These are phyloP conservation scores for Monosporascus ibericus DNA, from an alignment of 2,329 filamentous ascomycete species.

Conservation along the genomic window DNA sequence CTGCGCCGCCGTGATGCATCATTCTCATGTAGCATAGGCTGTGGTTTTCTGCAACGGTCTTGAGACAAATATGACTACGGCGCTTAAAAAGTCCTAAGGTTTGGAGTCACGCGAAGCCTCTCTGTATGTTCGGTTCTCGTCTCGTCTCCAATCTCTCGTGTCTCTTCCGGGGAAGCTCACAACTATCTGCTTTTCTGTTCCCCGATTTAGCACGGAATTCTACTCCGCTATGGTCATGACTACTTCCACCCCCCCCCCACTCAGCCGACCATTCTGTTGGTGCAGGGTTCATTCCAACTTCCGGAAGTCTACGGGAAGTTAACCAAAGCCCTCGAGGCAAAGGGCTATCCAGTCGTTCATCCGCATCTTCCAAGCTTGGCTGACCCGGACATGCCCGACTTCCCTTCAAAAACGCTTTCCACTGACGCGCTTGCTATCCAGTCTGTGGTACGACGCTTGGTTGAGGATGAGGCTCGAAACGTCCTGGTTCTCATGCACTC, in stretches of 20 bases:
- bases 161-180: not conserved
- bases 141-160: not conserved
- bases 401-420: conserved; percentile 1
- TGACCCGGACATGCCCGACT: not conserved
- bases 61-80: too few relatives aligned
- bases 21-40: too few relatives aligned
- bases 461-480: conserved; percentile 8
- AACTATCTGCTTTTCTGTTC: not conserved
- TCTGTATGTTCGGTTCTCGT: not conserved
- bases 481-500: conserved; percentile 20
- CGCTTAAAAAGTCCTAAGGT: too few relatives aligned
- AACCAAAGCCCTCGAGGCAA: not conserved
- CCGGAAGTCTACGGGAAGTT: conserved; percentile 5
- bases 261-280: conserved; percentile 3
- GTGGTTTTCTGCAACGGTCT: too few relatives aligned
- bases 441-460: not conserved
- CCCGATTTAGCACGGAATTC: not conserved
- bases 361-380: conserved; percentile 2
- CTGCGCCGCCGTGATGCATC: too few relatives aligned
- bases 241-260: not conserved
- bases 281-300: conserved; percentile 5
- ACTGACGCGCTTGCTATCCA: conserved; percentile 1
- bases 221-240: not conserved
- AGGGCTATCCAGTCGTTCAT: conserved; percentile 3
- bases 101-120: too few relatives aligned